Base-by-base conservation (phyloP, 2,329 filamentous ascomycete genomes). In the Nannizziopsis arthrosporioides region DNA sequence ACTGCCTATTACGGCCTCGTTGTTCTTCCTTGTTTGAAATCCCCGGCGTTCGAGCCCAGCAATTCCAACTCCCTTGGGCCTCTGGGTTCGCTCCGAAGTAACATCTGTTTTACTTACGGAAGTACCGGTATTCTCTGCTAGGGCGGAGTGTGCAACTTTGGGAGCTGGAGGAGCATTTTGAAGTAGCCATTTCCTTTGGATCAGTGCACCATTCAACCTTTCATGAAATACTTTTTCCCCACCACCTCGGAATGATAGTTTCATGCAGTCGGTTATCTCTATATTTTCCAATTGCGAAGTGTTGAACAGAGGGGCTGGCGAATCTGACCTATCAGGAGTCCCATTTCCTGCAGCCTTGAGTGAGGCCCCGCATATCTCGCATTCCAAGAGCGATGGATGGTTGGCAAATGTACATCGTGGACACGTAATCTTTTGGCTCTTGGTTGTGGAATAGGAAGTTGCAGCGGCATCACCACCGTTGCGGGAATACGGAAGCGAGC, bases 181-280 rank as follows among this genome's bases (percentile, higher is more conserved):
- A 0, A 95, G 74, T 2, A 98, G 75, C 92, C 92, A 98, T 72
- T 96, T 96, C 11, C 92, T 79, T 64, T 98, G 92, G 1, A 88
- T 81, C 65, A 96, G 77, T 7, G 88, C 84, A 5, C 81, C 81
- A 60, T 94, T 96, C 1, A 98, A 73, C 42, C 89, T 77, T 57
- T 96, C 92, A 56, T 85, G 81, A 55, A 98, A 94, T 5, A 87
- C 82, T 65, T 88, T 90, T 52, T 89, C 90, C 0, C 92, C 92
- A 2, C 90, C 89, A 31, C 74, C 78, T 30, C 92, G 82, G 57
- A 98, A 98, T 0, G 92, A 96, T 35, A 98, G 71, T 63, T 95
- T 98, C 57, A 96, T 79, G 54, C 77, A 82, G 54, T 93, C 86
- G 2, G 74, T 75, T 2, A 75, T 77, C 44, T 87, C 81, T 2